Conservation (phyloP, 139 green algal species). For the Helicosporidium sp. region DNA sequence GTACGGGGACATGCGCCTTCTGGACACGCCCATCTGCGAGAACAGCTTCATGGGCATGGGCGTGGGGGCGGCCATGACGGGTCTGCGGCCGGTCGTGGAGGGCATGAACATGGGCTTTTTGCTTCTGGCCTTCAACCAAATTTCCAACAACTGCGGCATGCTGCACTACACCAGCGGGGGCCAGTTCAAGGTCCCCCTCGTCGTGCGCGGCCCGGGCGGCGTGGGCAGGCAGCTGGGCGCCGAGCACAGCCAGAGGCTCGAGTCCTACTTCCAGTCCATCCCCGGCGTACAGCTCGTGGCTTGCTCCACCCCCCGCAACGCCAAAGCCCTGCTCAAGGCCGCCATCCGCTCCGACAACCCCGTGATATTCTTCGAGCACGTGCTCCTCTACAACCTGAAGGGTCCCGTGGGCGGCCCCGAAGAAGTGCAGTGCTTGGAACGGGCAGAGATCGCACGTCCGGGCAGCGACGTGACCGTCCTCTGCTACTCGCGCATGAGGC, state of each 20-base stretch:
- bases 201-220: slow-evolving; percentile 65
- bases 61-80: slow-evolving; percentile 86
- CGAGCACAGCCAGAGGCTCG: slow-evolving; percentile 85
- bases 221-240: slow-evolving; percentile 83
- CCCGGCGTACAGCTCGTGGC: slow-evolving; percentile 85
- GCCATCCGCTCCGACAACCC: slow-evolving; percentile 55
- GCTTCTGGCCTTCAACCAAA: slow-evolving; percentile 94
- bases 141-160: slow-evolving; percentile 95
- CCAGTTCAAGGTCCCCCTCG: slow-evolving; percentile 83
- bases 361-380: slow-evolving; percentile 94
- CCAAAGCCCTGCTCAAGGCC: slow-evolving; percentile 81
- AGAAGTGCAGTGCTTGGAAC: slow-evolving; percentile 61
- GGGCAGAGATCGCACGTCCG: slow-evolving; percentile 55
- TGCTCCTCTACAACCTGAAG: slow-evolving; percentile 94
- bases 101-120: slow-evolving; percentile 98
- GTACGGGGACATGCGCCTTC: slow-evolving; percentile 75
- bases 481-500: slow-evolving; percentile 88
- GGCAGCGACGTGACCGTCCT: slow-evolving; percentile 80
- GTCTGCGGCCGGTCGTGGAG: slow-evolving; percentile 83
- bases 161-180: slow-evolving; percentile 89
- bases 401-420: slow-evolving; percentile 32
- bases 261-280: slow-evolving; percentile 93
- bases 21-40: slow-evolving; percentile 89
- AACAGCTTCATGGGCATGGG: slow-evolving; percentile 80
- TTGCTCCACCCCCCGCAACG: slow-evolving; percentile 61